These are phyloP conservation scores for Pisolithus tinctorius DNA, from an alignment of 768 basidiomycete species.

Conservation along the genomic window DNA sequence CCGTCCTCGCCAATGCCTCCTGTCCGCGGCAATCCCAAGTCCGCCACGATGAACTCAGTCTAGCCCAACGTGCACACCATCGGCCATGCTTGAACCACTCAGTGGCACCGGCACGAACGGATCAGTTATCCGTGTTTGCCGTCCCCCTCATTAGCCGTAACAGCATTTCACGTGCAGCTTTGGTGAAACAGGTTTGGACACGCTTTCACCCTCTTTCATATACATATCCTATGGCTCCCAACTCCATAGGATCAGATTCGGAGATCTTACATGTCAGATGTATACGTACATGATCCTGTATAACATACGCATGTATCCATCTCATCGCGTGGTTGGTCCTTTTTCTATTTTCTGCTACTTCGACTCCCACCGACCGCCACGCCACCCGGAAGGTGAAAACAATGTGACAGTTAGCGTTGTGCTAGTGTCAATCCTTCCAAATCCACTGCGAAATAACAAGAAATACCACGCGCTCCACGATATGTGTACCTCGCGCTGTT, in stretches of 20 bases:
- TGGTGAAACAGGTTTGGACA: no score
- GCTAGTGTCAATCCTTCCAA: neutral
- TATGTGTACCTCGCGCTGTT: neutral
- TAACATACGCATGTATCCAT: neutral
- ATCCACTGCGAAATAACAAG: neutral
- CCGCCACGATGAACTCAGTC: neutral
- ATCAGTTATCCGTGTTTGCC: neutral
- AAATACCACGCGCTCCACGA: neutral
- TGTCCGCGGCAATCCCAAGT: neutral
- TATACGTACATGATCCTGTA: neutral
- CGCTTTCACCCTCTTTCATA: no score
- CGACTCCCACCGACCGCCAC: neutral
- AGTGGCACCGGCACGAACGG: neutral
- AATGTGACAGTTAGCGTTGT: neutral
- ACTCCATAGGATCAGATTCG: no score
- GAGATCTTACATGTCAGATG: no score
- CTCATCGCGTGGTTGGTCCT: neutral
- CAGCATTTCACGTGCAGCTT: neutral
- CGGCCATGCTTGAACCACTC: neutral
- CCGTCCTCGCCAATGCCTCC: slow-evolving; percentile 1
- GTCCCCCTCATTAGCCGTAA: no score
- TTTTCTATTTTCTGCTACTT: neutral
- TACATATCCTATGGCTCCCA: no score
- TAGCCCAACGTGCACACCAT: neutral
- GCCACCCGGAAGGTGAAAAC: neutral